Percentiles rank a stretch among this genome's conserved stretches.
These are phyloP conservation scores for Irpex rosettiformis DNA, from an alignment of 1,284 basidiomycete species.

Conservation along the genomic window DNA sequence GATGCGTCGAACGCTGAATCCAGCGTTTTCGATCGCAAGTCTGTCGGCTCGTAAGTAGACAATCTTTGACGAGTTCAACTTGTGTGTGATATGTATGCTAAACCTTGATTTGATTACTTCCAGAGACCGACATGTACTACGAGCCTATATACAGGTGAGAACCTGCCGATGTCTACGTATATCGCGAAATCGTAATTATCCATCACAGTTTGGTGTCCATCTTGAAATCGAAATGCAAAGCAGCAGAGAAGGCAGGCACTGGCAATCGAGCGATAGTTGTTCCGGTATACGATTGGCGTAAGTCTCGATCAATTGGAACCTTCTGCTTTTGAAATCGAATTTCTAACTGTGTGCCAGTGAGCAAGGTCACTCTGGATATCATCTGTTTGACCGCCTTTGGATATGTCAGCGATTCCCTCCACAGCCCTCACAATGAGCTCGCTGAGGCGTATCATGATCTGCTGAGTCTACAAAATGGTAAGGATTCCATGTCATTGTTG, in stretches of 20 bases:
- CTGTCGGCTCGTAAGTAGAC: not conserved
- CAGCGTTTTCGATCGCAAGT: constrained; percentile 1
- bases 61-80: not conserved
- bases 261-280: not conserved
- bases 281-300: not conserved
- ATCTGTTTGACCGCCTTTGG: constrained; percentile 1
- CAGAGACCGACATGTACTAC: constrained; percentile 2
- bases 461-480: not conserved
- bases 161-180: not conserved
- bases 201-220: not conserved
- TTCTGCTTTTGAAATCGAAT: not conserved
- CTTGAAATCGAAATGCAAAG: not conserved
- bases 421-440: constrained; percentile 1
- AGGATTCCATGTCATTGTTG: not conserved
- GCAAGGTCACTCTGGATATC: not conserved
- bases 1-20: constrained; percentile 1
- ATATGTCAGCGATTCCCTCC: not conserved
- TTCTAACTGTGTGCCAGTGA: not conserved
- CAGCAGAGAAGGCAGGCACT: not conserved
- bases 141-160: not conserved
- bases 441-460: constrained; percentile 1
- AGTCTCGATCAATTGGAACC: not conserved
- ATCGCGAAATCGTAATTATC: too few relatives aligned
- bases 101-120: not conserved
- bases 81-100: not conserved